Percentiles rank a stretch among this genome's conserved stretches.
Conservation (phyloP, 225 moss, liverwort and hornwort genomes). For the Bryum argenteum region DNA sequence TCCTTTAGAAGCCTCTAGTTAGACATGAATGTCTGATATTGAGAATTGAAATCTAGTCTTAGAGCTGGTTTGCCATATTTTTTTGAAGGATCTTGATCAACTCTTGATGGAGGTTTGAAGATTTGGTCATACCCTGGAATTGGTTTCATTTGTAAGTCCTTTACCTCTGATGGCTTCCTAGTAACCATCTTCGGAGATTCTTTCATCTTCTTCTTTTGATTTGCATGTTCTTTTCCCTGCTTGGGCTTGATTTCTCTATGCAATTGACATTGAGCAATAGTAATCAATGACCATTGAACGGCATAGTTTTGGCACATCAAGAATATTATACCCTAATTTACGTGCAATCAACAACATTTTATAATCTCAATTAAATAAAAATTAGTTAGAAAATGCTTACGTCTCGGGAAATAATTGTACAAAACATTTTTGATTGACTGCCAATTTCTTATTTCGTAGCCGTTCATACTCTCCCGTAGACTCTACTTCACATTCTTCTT, state of each 20-base stretch:
- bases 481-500: constrained; percentile 9
- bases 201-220: neutral
- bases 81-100: too few species aligned
- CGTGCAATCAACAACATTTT: too few species aligned
- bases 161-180: neutral
- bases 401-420: too few species aligned
- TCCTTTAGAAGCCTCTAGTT: neutral
- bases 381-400: too few species aligned
- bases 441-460: neutral
- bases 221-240: neutral
- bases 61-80: too few species aligned
- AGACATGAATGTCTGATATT: neutral
- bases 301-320: too few species aligned
- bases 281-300: too few species aligned
- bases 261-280: neutral
- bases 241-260: neutral
- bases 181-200: neutral
- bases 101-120: neutral
- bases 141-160: neutral
- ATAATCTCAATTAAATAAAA: too few species aligned
- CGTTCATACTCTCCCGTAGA: neutral
- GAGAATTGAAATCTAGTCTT: neutral
- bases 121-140: neutral
- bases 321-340: too few species aligned
- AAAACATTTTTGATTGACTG: neutral